Base-by-base conservation (phyloP, 2,329 filamentous ascomycete species). In the Eutypella sp. region DNA sequence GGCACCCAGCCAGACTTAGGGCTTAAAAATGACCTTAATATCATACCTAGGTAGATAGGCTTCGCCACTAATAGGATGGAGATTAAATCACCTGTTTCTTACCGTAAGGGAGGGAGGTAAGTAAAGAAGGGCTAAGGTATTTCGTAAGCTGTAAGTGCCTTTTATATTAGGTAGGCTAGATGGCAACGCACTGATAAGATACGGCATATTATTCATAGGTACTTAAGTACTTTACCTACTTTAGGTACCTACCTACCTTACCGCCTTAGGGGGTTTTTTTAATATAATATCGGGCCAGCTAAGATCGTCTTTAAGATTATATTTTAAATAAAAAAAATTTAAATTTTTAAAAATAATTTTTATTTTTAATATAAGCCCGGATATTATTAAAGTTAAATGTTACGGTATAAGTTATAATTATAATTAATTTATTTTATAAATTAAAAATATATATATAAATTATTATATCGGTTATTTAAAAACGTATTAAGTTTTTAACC, bases 321-420 rank as follows among this genome's bases (percentile, higher is more conserved):
- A 10, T 11, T 22, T 24, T 24, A 23, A 41, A 10, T 41, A 41
- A 41, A 23, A 24, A 10, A 24, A 5, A 23, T 13, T 29, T 41
- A 41, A 24, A 41, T 41, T 41, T 41, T 24, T 41, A 24, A 41
- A 4, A 41, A 41, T 24, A 8, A 41, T 41, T 41, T 10, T 41
- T 24, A 41, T n/a, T 16, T 39, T 39, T 20, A 39, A 5, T 39
- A 22, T 22, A 39, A 39, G n/a, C n/a, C n/a, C n/a, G n/a, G n/a
- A n/a, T n/a, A n/a, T n/a, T n/a, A n/a, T n/a, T n/a, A n/a, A n/a
- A n/a, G n/a, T n/a, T n/a, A n/a, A n/a, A n/a, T n/a, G n/a, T n/a
- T n/a, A n/a, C n/a, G n/a, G n/a, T n/a, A 20, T 39, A 41, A 41
- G 22, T 23, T 23, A 10, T 41, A 29, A 23, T 25, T 41, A 24